These are phyloP conservation scores for Rosa lucieae DNA, from an alignment of 306 rosid species.

Conservation along the genomic window DNA sequence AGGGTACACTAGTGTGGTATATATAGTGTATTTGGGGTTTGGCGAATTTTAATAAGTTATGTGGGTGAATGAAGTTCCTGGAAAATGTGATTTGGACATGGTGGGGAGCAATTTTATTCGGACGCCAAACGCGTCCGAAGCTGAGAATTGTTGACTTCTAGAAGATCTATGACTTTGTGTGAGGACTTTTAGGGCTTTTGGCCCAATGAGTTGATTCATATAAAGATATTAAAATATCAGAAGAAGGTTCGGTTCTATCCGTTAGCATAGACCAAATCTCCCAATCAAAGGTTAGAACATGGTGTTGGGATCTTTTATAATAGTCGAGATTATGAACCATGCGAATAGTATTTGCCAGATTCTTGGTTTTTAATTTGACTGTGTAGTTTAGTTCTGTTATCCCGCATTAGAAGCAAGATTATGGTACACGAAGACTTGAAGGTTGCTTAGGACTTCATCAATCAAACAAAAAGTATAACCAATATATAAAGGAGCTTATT, in stretches of 20 bases:
- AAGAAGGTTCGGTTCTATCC: conserved; percentile 14
- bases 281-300: background rate
- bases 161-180: conserved; percentile 2
- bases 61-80: background rate
- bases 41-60: background rate
- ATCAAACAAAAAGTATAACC: background rate
- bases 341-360: background rate
- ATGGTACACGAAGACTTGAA: background rate
- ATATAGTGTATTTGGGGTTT: conserved; percentile 1
- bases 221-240: background rate
- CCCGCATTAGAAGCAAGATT: conserved; percentile 1
- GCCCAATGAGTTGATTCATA: background rate
- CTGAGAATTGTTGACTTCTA: conserved; percentile 19
- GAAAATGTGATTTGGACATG: background rate
- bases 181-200: background rate
- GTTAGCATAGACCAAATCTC: conserved; percentile 11
- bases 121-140: conserved; percentile 11
- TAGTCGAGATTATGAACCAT: background rate
- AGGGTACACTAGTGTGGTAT: background rate
- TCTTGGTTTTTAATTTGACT: background rate
- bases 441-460: background rate
- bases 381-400: background rate
- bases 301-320: conserved; percentile 1
- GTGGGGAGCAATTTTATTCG: background rate
- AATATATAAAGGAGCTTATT: background rate